Evolutionary conservation across 139 green algal genomes (phyloP), one percentile per base, ranked within the genome.

Genomic region (Chlamydomonas asymmetrica): DNA sequence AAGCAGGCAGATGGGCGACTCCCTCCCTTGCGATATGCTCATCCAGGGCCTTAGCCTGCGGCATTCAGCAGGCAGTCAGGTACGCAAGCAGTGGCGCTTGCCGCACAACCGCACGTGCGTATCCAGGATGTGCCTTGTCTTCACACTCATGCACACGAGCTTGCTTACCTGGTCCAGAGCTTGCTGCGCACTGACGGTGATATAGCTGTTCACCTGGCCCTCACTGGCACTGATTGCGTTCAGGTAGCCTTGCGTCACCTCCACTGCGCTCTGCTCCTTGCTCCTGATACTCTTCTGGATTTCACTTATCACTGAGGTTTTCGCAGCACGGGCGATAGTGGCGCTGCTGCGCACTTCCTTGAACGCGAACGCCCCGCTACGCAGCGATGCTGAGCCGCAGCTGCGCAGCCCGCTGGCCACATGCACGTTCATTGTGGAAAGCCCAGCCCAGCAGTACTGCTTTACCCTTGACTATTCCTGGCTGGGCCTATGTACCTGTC

Each of bases 11-110:
- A 10, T 35, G 35, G 1, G 73, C 65, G 3, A 34, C 63, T 1
- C 79, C 79, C 3, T 76, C 80, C 18, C 20, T 56, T 20, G 76
- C 83, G 74, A 92, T 84, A 8, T 74, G 48, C 10, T 80, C 82
- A 76, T 94, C 90, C 5, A 94, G 27, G 13, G 72, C 72, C 23
- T 68, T 63, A 41, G 84, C 88, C 84, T 89, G 78, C 48, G 27
- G 49, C 74, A 65, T 8, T 45, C n/a, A 35, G 35, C 64, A 74
- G 31, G 25, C 32, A 10, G 4, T 38, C 18, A 63, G 37, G 22
- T 49, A 70, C 64, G 6, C 20, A 2, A n/a, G 1, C 29, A 20
- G n/a, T n/a, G n/a, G n/a, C n/a, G n/a, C n/a, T n/a, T n/a, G n/a
- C n/a, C n/a, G n/a, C n/a, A n/a, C n/a, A n/a, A n/a, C n/a, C n/a